Conservation (phyloP, 2,329 filamentous ascomycete species). For the Aspergillus arachidicola region DNA sequence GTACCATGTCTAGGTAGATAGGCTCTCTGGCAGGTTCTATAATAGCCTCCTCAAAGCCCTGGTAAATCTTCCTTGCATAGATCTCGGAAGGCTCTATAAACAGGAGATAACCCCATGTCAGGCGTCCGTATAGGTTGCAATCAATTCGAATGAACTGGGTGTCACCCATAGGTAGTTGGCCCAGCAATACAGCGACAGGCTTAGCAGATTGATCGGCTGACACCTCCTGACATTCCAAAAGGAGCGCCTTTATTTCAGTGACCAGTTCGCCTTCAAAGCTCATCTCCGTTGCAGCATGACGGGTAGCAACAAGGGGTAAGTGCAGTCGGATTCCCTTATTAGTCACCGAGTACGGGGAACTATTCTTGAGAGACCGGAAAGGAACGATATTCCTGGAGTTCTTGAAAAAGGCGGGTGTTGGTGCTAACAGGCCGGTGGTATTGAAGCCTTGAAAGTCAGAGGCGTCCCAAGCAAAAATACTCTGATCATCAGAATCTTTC, state of each 20-base stretch:
- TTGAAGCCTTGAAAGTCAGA: not conserved
- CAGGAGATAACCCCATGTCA: not conserved
- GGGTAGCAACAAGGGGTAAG: too few species aligned
- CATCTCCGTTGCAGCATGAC: too few species aligned
- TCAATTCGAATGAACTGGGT: not conserved
- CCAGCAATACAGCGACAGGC: not conserved
- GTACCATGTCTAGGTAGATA: not conserved
- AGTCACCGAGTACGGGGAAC: not conserved
- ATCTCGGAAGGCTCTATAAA: not conserved
- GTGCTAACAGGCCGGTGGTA: not conserved
- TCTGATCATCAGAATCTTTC: conserved; percentile 3
- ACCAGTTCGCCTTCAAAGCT: too few species aligned
- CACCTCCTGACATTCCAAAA: not conserved
- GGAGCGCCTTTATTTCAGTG: not conserved
- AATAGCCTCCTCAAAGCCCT: not conserved
- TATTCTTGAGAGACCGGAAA: not conserved
- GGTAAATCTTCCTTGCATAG: not conserved
- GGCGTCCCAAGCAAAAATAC: conserved; percentile 3
- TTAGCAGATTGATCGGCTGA: not conserved
- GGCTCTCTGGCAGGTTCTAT: not conserved
- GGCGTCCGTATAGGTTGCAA: not conserved
- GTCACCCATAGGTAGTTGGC: not conserved
- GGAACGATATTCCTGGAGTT: not conserved
- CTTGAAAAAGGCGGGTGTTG: not conserved
- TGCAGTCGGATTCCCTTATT: not conserved